Base-by-base conservation (phyloP, 75 land plant species). In the Sequoia sempervirens region DNA sequence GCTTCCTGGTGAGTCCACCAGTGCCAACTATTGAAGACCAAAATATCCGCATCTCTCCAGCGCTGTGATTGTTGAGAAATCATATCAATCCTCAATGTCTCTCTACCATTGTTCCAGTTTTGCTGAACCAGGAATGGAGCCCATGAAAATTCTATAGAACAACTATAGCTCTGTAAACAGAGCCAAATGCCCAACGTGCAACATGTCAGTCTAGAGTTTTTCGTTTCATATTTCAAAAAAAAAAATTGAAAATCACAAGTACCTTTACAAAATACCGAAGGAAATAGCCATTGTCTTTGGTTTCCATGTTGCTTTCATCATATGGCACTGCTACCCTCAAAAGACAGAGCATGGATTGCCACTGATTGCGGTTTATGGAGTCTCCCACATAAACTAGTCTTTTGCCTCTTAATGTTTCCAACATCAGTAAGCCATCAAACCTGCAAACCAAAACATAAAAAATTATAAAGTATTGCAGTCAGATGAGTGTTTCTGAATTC, bases 311-410 rank as follows among this genome's bases (percentile, higher is more conserved):
- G 46, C 61, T 58, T 11, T 23, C 82, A 8, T 20, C 40, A 12
- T 80, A 12, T 50, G 58, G 82, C 56, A 80, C 58, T 8, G 12
- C 82, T 14, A 34, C 70, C 37, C 82, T 53, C 34, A 90, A 83
- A 69, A 90, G 81, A 79, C 91, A 90, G 53, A 90, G 79, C 88
- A 90, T 83, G 9, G 91, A 89, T 84, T 90, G 90, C 91, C 91
- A 90, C 43, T 90, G 87, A 61, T 86, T 90, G 15, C 91, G 81
- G 26, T 82, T 88, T 20, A 90, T 80, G 15, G 91, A 90, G 75
- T 90, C 91, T 0, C 91, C 91, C 28, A 86, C 91, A 70, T 83
- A 90, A 45, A 85, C 91, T 40, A 90, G 7, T 4, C 91, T 80
- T 20, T 81, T 69, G 47, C 86, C 88, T 12, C 88, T 70, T n/a